A percentile compares a stretch with the other conserved stretches of the same genome.
Conservation (phyloP, 106 monocot genomes). For the Vanilla planifolia region DNA sequence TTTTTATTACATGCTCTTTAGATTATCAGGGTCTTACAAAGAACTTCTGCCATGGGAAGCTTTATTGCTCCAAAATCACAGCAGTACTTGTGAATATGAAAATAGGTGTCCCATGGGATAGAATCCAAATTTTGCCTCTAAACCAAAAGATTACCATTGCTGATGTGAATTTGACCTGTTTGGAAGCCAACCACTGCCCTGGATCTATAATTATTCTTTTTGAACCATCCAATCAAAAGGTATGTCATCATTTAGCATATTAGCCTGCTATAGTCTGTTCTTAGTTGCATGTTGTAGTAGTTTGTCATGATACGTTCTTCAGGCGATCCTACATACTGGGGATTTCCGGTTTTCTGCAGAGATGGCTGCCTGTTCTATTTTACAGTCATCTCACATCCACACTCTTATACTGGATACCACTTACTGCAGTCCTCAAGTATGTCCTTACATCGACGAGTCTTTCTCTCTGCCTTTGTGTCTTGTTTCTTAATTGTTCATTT, state of each 20-base stretch:
- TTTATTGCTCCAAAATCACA: constrained; percentile 93
- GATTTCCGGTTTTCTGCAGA: constrained; percentile 91
- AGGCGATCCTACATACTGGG: constrained; percentile 93
- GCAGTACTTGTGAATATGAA: constrained; percentile 85
- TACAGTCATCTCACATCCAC: constrained; percentile 54
- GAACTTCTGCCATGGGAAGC: constrained; percentile 86
- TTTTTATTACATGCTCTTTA: constrained; percentile 11
- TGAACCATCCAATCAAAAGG: constrained; percentile 91
- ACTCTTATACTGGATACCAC: constrained; percentile 95
- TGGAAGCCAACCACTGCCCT: constrained; percentile 99
- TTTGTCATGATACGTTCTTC: background rate
- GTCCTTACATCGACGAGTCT: constrained; percentile 6
- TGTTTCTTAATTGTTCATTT: background rate
- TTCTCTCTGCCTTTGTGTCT: background rate
- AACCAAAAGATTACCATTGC: constrained; percentile 63
- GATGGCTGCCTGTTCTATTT: constrained; percentile 51
- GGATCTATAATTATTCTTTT: constrained; percentile 92
- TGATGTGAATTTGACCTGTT: constrained; percentile 66
- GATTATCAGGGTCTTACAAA: constrained; percentile 97
- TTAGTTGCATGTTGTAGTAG: background rate
- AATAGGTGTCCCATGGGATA: constrained; percentile 83
- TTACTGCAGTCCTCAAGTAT: constrained; percentile 89
- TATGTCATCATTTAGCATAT: constrained; percentile 16
- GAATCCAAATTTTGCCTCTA: constrained; percentile 66
- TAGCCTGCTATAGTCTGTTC: background rate